Conservation (phyloP, 805 yeast species). For the Saturnispora sekii region DNA sequence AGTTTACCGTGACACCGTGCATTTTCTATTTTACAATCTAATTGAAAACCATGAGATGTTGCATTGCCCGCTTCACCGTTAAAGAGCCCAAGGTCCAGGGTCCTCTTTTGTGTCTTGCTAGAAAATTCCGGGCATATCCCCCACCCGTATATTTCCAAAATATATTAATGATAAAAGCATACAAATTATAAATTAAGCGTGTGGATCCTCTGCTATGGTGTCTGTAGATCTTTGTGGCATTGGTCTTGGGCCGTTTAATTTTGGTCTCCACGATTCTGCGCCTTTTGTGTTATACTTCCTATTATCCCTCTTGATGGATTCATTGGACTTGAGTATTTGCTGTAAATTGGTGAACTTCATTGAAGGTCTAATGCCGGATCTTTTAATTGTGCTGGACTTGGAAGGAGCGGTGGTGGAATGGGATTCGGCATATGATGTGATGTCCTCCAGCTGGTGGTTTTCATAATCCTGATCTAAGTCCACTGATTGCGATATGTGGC, state of each 20-base stretch:
- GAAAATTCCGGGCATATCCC: neutral
- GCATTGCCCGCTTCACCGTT: too few relatives aligned
- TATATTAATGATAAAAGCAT: neutral
- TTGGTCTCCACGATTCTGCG: slow-evolving; percentile 5
- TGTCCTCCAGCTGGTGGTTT: too few relatives aligned
- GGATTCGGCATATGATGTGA: too few relatives aligned
- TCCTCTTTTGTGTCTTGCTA: too few relatives aligned
- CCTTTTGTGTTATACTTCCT: neutral
- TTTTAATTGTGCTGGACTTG: slow-evolving; percentile 12
- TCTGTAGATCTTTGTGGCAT: slow-evolving; percentile 1
- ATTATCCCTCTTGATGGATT: neutral
- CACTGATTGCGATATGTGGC: too few relatives aligned
- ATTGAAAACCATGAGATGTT: too few relatives aligned
- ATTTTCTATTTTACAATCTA: too few relatives aligned
- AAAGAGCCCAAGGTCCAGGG: too few relatives aligned
- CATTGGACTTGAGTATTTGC: slow-evolving; percentile 6
- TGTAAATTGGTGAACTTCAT: slow-evolving; percentile 6
- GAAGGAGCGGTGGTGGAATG: too few relatives aligned
- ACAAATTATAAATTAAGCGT: too few relatives aligned
- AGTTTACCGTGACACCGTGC: too few relatives aligned
- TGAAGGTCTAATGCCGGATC: slow-evolving; percentile 3
- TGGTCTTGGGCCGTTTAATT: slow-evolving; percentile 6
- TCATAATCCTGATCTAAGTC: too few relatives aligned
- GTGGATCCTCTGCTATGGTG: neutral
- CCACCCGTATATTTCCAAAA: neutral